Percentiles rank a stretch among this genome's conserved stretches.
These are phyloP conservation scores for Brassica incana DNA, from an alignment of 345 rosid genomes.

Conservation along the genomic window DNA sequence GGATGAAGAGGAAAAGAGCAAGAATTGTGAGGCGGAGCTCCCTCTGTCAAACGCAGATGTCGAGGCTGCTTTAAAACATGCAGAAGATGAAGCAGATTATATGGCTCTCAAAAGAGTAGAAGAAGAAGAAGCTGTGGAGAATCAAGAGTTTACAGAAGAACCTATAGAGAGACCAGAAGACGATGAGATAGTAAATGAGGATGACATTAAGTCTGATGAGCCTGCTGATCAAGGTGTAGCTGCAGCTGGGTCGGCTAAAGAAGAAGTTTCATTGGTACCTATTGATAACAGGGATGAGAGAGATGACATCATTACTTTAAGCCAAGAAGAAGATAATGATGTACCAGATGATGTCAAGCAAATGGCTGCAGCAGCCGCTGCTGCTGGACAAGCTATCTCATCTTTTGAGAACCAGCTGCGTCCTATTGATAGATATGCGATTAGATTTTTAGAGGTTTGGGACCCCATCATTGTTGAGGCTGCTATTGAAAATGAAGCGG, in stretches of 20 bases:
- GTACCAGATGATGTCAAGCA: slow-evolving; percentile 93
- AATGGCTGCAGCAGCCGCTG: slow-evolving; percentile 94
- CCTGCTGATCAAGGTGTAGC: slow-evolving; percentile 54
- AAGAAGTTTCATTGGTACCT: slow-evolving; percentile 37
- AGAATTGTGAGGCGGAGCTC: slow-evolving; percentile 48
- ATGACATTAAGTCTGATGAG: slow-evolving; percentile 77
- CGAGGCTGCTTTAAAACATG: slow-evolving; percentile 95
- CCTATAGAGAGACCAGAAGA: slow-evolving; percentile 85
- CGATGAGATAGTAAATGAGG: slow-evolving; percentile 85
- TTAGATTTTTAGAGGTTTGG: slow-evolving; percentile 85
- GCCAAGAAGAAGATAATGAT: slow-evolving; percentile 82
- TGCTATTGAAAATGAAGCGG: slow-evolving; percentile 64
- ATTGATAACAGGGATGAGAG: slow-evolving; percentile 54
- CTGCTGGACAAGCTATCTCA: slow-evolving; percentile 85
- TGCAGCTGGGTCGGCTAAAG: slow-evolving; percentile 44
- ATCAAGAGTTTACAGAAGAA: slow-evolving; percentile 98
- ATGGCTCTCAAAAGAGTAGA: slow-evolving; percentile 98
- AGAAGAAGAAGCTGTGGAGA: slow-evolving; percentile 98
- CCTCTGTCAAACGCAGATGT: slow-evolving; percentile 87
- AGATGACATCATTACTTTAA: slow-evolving; percentile 53
- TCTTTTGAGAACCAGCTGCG: slow-evolving; percentile 85
- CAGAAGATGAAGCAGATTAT: slow-evolving; percentile 99
- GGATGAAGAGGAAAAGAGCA: slow-evolving; percentile 59
- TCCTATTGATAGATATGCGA: slow-evolving; percentile 94
- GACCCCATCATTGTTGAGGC: slow-evolving; percentile 89